Percentiles rank a stretch among this genome's conserved stretches.
Conservation (phyloP, 208 protist species). For the Tritrichomonas musculus region DNA sequence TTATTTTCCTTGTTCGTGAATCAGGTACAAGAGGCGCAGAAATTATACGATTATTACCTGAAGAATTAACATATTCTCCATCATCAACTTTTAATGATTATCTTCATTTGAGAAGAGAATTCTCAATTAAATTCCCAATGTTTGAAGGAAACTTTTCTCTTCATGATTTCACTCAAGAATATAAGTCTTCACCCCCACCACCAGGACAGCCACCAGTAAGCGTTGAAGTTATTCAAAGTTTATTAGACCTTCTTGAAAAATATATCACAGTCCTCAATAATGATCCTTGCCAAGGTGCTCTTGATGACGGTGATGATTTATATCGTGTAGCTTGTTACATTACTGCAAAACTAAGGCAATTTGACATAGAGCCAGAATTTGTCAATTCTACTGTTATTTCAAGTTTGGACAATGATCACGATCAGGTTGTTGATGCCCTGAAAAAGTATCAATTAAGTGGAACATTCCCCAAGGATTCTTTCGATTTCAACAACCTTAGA, state of each 20-base stretch:
- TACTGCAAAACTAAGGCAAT: background rate
- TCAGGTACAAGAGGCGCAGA: no score
- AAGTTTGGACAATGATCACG: background rate
- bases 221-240: background rate
- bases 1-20: no score
- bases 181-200: background rate
- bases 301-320: background rate
- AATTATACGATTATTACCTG: no score
- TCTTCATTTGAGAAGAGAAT: no score
- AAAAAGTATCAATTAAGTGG: background rate
- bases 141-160: constrained; percentile 14
- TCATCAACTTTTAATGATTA: no score
- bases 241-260: background rate
- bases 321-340: background rate
- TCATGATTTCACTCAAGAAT: background rate
- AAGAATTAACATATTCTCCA: no score
- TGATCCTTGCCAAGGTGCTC: background rate
- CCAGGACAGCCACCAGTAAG: background rate
- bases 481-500: background rate
- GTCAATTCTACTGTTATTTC: background rate
- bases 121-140: no score
- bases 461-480: background rate
- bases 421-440: background rate
- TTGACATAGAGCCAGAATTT: background rate
- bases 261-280: background rate